These are phyloP conservation scores for Chlorella vulgaris DNA, from an alignment of 139 green algal species.

Conservation along the genomic window DNA sequence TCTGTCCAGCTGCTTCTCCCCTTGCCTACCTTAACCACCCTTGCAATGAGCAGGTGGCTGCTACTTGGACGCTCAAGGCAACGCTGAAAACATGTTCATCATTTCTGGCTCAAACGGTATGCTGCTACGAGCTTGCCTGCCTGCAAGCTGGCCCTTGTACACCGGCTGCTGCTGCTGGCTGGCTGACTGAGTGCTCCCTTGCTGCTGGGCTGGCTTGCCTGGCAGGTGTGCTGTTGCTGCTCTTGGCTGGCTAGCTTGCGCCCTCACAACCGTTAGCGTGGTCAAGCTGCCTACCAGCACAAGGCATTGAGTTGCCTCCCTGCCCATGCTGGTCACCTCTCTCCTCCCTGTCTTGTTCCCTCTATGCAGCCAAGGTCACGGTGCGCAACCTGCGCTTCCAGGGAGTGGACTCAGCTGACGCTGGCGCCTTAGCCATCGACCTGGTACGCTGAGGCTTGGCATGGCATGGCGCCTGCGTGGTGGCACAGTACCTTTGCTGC, in stretches of 20 bases:
- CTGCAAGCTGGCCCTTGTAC: no score
- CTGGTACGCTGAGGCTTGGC: not conserved
- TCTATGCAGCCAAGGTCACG: constrained; percentile 15
- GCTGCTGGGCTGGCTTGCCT: no score
- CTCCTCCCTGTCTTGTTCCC: not conserved
- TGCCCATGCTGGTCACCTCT: not conserved
- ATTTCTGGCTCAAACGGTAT: constrained; percentile 5
- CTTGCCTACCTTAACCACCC: not conserved
- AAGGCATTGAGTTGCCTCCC: not conserved
- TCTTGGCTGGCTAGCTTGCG: no score
- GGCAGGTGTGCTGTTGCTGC: no score
- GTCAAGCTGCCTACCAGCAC: no score
- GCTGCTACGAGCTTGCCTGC: no score
- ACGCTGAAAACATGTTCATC: constrained; percentile 12
- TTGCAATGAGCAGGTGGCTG: constrained; percentile 4
- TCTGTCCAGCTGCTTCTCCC: not conserved
- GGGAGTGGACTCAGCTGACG: constrained; percentile 9
- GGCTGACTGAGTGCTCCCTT: no score
- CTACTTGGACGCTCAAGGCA: constrained; percentile 15
- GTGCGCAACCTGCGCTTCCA: constrained; percentile 30
- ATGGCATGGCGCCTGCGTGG: no score
- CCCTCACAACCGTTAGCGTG: no score
- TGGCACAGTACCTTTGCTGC: no score
- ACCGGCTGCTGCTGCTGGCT: no score
- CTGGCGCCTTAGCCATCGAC: constrained; percentile 2